phyloP scores from a whole-genome alignment of 2,329 filamentous ascomycete genomes.

The Didymella keratinophila region DNA sequence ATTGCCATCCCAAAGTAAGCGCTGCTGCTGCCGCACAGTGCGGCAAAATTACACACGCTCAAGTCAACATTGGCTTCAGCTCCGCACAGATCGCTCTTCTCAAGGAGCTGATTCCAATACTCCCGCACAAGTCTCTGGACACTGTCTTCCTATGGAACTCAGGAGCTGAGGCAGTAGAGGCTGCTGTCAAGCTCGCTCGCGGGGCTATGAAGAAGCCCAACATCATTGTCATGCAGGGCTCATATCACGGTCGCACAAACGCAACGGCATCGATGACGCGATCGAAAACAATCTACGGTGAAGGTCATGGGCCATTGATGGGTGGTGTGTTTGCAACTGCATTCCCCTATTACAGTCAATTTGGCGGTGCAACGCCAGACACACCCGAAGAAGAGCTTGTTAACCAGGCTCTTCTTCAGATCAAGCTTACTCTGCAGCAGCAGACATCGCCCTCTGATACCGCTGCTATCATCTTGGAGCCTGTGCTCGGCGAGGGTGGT shows the following conservation, averaged over 20 bases:
- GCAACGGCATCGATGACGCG: slow-evolving; percentile 43
- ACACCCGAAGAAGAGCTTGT: slow-evolving; percentile 40
- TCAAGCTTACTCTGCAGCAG: slow-evolving; percentile 38
- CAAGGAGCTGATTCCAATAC: slow-evolving; percentile 39
- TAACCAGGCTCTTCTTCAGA: slow-evolving; percentile 34
- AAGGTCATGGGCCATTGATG: slow-evolving; percentile 43
- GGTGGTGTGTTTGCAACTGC: slow-evolving; percentile 41
- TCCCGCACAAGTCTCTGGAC: slow-evolving; percentile 39
- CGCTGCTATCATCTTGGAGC: slow-evolving; percentile 41
- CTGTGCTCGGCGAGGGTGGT: slow-evolving; percentile 41
- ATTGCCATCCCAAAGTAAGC: slow-evolving; percentile 44
- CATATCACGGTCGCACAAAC: slow-evolving; percentile 42
- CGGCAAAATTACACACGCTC: slow-evolving; percentile 41
- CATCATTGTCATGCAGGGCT: slow-evolving; percentile 45
- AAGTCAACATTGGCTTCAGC: slow-evolving; percentile 45
- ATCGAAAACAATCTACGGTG: slow-evolving; percentile 42
- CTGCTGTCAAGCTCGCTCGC: slow-evolving; percentile 40
- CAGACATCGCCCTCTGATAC: slow-evolving; percentile 41
- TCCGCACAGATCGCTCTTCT: slow-evolving; percentile 39
- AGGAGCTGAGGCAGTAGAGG: slow-evolving; percentile 42
- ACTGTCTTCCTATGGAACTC: slow-evolving; percentile 45
- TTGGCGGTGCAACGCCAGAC: slow-evolving; percentile 30
- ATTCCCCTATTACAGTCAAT: slow-evolving; percentile 44
- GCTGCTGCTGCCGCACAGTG: slow-evolving; percentile 41
- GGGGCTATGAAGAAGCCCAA: slow-evolving; percentile 43